Conservation (phyloP, 2,329 filamentous ascomycete species). For the Aspergillus sojae region DNA sequence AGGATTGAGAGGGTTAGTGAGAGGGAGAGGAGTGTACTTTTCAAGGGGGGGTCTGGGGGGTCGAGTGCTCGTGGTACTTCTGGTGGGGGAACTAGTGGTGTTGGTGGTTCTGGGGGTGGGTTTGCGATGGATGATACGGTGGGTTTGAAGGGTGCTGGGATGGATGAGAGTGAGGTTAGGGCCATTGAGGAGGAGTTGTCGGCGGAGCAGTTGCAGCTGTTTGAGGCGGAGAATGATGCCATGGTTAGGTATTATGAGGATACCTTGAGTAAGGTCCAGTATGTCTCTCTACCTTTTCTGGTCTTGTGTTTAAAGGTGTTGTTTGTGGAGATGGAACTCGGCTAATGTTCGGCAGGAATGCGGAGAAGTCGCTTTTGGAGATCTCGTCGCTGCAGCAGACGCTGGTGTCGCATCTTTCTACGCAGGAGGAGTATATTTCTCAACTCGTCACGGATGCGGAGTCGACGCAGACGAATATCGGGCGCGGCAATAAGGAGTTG, state of each 20-base stretch:
- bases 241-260: constrained; percentile 94
- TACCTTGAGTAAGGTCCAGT: constrained; percentile 93
- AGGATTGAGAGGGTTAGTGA: constrained; percentile 82
- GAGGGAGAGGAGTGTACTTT: constrained; percentile 82
- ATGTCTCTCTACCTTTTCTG: constrained; percentile 45
- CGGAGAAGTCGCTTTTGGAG: constrained; percentile 87
- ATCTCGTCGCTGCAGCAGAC: constrained; percentile 91
- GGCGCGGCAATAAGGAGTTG: constrained; percentile 85
- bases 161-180: constrained; percentile 31
- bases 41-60: constrained; percentile 55
- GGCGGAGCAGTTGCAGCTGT: constrained; percentile 85
- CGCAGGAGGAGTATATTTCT: constrained; percentile 86
- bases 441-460: constrained; percentile 83
- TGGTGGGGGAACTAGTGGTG: background rate
- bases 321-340: background rate
- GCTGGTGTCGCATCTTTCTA: constrained; percentile 80
- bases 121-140: constrained; percentile 13
- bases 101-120: background rate
- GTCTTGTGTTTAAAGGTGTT: background rate
- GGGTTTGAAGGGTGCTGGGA: constrained; percentile 30
- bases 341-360: constrained; percentile 59
- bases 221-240: constrained; percentile 88
- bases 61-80: background rate
- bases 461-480: constrained; percentile 81
- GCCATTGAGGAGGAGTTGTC: constrained; percentile 65